Evolutionary conservation across 371 early-diverging fungal genomes (phyloP), one percentile per base, ranked within the genome.

Genomic region (Blakeslea trispora): DNA sequence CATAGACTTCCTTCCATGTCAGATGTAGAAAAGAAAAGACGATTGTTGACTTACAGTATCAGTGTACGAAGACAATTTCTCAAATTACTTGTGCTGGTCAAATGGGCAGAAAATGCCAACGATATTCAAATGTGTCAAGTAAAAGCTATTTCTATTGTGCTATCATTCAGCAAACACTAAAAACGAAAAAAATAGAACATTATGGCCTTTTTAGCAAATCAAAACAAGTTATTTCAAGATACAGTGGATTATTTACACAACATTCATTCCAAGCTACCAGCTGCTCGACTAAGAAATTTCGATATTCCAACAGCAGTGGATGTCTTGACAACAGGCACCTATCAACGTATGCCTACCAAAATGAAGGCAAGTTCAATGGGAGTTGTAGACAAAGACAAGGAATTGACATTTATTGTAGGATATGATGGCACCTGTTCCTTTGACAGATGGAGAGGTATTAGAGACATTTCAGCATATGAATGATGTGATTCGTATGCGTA

Each of bases 121-220:
- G 82, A 87, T 58, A 81, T 90, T 23, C 88, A 90, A 70, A 86
- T 84, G 71, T 88, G 88, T 53, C 88, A 90, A 77, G 85, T 85
- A 70, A 32, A n/a, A n/a, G n/a, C n/a, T n/a, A n/a, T n/a, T n/a
- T n/a, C n/a, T n/a, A n/a, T n/a, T n/a, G n/a, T n/a, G n/a, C n/a
- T n/a, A 19, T 39, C 7, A 50, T 50, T 37, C 35, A 18, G 5
- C 40, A 3, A 14, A n/a, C 17, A 32, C 13, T n/a, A n/a, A n/a
- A n/a, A n/a, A n/a, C n/a, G n/a, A n/a, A n/a, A n/a, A n/a, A n/a
- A n/a, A n/a, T n/a, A 85, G 81, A 85, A 88, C 58, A 83, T 85
- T 40, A 87, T 89, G 72, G 88, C 87, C 14, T 87, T 81, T 55
- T 61, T 89, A 61, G 83, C 85, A 41, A 78, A 83, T 59, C 88